Conservation (phyloP, 148 eudicot genomes). For the Pouteria glomerata region DNA sequence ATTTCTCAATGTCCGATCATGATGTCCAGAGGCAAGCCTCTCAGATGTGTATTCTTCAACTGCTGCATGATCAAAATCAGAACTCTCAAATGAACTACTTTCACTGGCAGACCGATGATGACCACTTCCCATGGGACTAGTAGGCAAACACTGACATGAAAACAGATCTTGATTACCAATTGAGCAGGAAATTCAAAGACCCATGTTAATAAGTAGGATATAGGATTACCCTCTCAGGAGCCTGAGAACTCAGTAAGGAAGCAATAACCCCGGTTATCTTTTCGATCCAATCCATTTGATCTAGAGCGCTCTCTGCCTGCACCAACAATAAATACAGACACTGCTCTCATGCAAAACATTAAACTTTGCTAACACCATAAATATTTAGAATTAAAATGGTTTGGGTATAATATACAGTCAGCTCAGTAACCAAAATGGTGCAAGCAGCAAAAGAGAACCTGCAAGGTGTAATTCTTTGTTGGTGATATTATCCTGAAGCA, state of each 20-base stretch:
- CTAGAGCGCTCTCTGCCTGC: slow-evolving; percentile 97
- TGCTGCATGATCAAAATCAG: slow-evolving; percentile 72
- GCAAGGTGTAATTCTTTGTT: slow-evolving; percentile 90
- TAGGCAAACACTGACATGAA: slow-evolving; percentile 62
- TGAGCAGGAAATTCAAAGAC: slow-evolving; percentile 10
- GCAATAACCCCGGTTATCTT: slow-evolving; percentile 99
- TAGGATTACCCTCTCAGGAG: slow-evolving; percentile 83
- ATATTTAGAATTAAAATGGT: neutral
- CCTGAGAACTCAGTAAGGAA: slow-evolving; percentile 88
- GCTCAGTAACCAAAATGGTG: neutral
- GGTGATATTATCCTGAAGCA: slow-evolving; percentile 98
- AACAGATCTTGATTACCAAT: slow-evolving; percentile 13
- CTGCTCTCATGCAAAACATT: slow-evolving; percentile 3
- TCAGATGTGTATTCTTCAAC: slow-evolving; percentile 71
- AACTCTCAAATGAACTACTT: slow-evolving; percentile 94
- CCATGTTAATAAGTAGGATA: neutral
- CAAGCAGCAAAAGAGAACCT: slow-evolving; percentile 39
- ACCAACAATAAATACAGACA: slow-evolving; percentile 20
- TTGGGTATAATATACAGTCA: neutral
- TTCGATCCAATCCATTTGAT: slow-evolving; percentile 99
- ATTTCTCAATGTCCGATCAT: slow-evolving; percentile 57
- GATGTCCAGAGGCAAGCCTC: slow-evolving; percentile 55
- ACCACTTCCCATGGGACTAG: slow-evolving; percentile 72
- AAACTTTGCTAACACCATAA: slow-evolving; percentile 2
- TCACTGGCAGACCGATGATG: slow-evolving; percentile 94